A percentile compares a stretch with the other conserved stretches of the same genome.
These are phyloP conservation scores for Rhynchospora tenuis DNA, from an alignment of 176 grass and related monocot species.

Conservation along the genomic window DNA sequence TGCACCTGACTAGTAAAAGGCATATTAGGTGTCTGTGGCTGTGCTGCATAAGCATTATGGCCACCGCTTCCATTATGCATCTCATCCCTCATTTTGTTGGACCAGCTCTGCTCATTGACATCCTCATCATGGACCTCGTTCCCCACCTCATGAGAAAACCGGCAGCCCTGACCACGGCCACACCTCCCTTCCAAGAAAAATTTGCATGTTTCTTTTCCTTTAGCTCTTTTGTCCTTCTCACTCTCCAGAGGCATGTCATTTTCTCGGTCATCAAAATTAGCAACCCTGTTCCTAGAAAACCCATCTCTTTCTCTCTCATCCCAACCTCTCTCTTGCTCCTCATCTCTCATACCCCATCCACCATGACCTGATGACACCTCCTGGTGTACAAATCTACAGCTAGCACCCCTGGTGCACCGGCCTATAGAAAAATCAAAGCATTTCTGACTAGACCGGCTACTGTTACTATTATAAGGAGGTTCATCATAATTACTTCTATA, in stretches of 20 bases:
- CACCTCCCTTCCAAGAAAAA: slow-evolving; percentile 86
- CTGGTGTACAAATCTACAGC: slow-evolving; percentile 61
- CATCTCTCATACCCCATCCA: slow-evolving; percentile 61
- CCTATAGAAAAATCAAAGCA: slow-evolving; percentile 91
- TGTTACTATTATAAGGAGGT: slow-evolving; percentile 47
- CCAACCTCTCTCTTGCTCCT: slow-evolving; percentile 36
- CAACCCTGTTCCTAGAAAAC: slow-evolving; percentile 26
- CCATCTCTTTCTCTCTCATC: slow-evolving; percentile 40
- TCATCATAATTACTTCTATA: slow-evolving; percentile 54
- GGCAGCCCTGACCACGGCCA: slow-evolving; percentile 57
- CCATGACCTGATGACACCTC: slow-evolving; percentile 44
- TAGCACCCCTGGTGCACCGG: slow-evolving; percentile 64
- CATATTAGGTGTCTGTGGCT: not conserved
- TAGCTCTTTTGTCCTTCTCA: slow-evolving; percentile 44
- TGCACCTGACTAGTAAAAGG: slow-evolving; percentile 9
- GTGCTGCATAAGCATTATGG: not conserved
- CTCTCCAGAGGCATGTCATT: slow-evolving; percentile 50
- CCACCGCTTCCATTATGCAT: not conserved
- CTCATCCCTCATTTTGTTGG: slow-evolving; percentile 6
- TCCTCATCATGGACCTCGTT: slow-evolving; percentile 33
- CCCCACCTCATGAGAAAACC: slow-evolving; percentile 65
- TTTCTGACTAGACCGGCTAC: slow-evolving; percentile 37
- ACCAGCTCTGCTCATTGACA: slow-evolving; percentile 33
- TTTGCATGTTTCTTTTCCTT: slow-evolving; percentile 63
- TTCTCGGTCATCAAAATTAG: slow-evolving; percentile 23